Evolutionary conservation across 2,329 filamentous ascomycete species (phyloP).

Genomic region (Canariomyces notabilis): DNA sequence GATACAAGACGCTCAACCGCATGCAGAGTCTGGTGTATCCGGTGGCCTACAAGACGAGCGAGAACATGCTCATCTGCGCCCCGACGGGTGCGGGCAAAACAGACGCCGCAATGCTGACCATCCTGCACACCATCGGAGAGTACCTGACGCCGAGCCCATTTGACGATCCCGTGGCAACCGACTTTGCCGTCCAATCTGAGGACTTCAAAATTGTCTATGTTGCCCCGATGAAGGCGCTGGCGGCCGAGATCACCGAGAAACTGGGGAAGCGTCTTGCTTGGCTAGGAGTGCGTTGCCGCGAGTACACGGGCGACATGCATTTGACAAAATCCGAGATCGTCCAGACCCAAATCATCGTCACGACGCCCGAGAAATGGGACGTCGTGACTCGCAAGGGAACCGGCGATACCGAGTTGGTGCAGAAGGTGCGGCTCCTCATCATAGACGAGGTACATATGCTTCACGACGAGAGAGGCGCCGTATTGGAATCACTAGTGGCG

Average conservation of each 20-base stretch:
- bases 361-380: conserved; percentile 98
- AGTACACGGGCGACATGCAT: conserved; percentile 98
- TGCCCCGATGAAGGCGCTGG: conserved; percentile 96
- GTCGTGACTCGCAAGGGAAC: conserved; percentile 96
- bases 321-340: conserved; percentile 94
- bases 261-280: conserved; percentile 85
- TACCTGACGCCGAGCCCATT: conserved; percentile 76
- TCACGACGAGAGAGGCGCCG: conserved; percentile 93
- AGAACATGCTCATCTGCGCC: conserved; percentile 98
- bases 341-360: conserved; percentile 95
- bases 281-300: conserved; percentile 86
- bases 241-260: conserved; percentile 94
- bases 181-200: conserved; percentile 77
- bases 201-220: conserved; percentile 99
- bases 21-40: conserved; percentile 98
- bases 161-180: conserved; percentile 64
- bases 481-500: conserved; percentile 91
- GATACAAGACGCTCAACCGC: conserved; percentile 87
- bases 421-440: conserved; percentile 92
- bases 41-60: conserved; percentile 89
- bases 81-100: conserved; percentile 99
- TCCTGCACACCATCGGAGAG: conserved; percentile 84
- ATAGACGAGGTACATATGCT: conserved; percentile 99
- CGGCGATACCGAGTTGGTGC: conserved; percentile 93
- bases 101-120: conserved; percentile 94